Evolutionary conservation across 1,139 yeast genomes (phyloP).

Genomic region (Geotrichum bryndzae): DNA sequence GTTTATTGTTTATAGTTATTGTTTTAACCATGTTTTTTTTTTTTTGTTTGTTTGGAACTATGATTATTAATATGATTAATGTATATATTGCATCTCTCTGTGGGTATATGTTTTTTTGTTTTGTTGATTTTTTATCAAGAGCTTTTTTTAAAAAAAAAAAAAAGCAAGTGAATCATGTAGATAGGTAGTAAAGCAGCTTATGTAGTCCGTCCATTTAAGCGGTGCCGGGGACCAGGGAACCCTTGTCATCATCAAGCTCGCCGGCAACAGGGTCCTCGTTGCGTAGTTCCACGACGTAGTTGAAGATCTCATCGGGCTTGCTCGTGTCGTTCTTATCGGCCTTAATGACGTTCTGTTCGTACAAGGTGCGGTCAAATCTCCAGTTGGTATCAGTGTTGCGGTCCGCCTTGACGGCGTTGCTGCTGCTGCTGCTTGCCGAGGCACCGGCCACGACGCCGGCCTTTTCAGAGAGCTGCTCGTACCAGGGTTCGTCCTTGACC

Average conservation of each 20-base stretch:
- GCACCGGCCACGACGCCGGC: conserved; percentile 26
- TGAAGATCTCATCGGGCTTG: conserved; percentile 9
- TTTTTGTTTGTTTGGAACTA: background rate
- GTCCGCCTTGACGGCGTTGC: conserved; percentile 21
- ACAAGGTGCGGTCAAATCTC: conserved; percentile 28
- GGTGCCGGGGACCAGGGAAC: background rate
- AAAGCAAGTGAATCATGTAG: no score
- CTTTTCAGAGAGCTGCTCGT: conserved; percentile 19
- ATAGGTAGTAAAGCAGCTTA: no score
- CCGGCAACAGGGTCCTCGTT: conserved; percentile 14
- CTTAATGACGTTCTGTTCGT: conserved; percentile 26
- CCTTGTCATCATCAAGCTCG: conserved; percentile 4
- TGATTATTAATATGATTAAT: no score
- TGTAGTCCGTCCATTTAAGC: background rate
- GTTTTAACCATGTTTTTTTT: background rate
- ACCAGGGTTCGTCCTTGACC: conserved; percentile 23
- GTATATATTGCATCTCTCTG: no score
- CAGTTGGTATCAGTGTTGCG: conserved; percentile 27
- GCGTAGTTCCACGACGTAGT: conserved; percentile 9
- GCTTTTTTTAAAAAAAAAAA: no score
- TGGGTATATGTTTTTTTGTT: no score
- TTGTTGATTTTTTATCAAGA: background rate
- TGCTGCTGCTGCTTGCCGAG: conserved; percentile 21
- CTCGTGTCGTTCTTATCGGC: conserved; percentile 19
- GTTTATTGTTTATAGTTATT: background rate